Evolutionary conservation across 2,329 filamentous ascomycete genomes (phyloP).

Genomic region (Allantophomopsis cytisporea): DNA sequence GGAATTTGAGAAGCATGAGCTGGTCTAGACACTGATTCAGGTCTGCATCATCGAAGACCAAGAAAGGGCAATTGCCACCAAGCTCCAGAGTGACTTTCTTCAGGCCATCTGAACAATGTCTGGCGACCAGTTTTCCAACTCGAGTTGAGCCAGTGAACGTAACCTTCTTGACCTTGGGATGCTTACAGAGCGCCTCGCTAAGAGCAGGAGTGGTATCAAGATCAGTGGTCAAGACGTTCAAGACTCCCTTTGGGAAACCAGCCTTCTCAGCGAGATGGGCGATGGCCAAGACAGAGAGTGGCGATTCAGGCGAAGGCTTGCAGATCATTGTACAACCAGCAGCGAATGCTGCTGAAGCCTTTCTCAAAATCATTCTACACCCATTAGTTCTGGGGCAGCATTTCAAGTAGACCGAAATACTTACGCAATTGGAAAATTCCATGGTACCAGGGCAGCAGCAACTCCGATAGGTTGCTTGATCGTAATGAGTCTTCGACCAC

Average conservation of each 20-base stretch:
- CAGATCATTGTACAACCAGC: constrained; percentile 64
- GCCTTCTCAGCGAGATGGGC: constrained; percentile 37
- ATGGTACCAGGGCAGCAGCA: constrained; percentile 53
- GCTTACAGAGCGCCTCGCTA: constrained; percentile 38
- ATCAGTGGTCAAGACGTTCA: constrained; percentile 47
- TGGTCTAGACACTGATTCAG: constrained; percentile 31
- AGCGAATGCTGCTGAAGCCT: constrained; percentile 53
- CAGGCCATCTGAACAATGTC: constrained; percentile 41
- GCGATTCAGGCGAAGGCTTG: constrained; percentile 59
- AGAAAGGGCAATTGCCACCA: constrained; percentile 50
- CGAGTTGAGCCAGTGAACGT: constrained; percentile 47
- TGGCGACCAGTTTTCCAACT: constrained; percentile 48
- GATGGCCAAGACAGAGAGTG: constrained; percentile 39
- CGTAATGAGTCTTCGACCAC: constrained; percentile 52
- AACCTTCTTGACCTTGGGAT: constrained; percentile 46
- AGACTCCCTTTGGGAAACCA: constrained; percentile 43
- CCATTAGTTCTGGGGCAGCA: constrained; percentile 27
- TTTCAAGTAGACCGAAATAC: constrained; percentile 5
- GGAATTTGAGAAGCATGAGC: constrained; percentile 35
- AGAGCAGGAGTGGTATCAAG: constrained; percentile 38
- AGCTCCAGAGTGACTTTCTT: constrained; percentile 54
- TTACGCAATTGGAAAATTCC: constrained; percentile 56
- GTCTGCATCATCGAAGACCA: constrained; percentile 52
- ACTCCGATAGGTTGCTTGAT: constrained; percentile 66
- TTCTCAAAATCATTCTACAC: constrained; percentile 43